Evolutionary conservation across 257 asterid genomes (phyloP).

Genomic region (Mentha longifolia): DNA sequence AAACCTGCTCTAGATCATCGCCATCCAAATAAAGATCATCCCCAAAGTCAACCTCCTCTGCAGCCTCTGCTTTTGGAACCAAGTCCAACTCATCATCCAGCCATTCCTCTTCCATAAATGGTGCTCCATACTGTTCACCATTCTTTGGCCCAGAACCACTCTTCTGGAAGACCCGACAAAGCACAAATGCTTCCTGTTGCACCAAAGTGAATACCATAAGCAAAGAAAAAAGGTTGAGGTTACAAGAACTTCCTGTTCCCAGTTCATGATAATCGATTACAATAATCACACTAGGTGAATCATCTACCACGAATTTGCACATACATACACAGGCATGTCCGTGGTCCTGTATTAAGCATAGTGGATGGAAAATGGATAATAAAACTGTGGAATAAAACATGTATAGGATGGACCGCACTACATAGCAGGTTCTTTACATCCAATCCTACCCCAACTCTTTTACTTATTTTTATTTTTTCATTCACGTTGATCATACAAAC

Average conservation of each 20-base stretch:
- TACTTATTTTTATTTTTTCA: not conserved
- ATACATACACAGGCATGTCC: not conserved
- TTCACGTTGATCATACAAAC: not conserved
- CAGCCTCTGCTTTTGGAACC: slow-evolving; percentile 53
- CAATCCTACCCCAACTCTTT: not conserved
- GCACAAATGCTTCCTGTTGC: slow-evolving; percentile 75
- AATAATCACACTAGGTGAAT: not conserved
- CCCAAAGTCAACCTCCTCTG: slow-evolving; percentile 61
- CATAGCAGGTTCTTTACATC: slow-evolving; percentile 1
- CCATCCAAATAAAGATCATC: slow-evolving; percentile 69
- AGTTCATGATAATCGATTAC: not conserved
- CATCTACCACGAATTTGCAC: not conserved
- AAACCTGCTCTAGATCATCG: slow-evolving; percentile 80
- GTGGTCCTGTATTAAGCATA: not conserved
- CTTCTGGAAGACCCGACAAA: slow-evolving; percentile 92
- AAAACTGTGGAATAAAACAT: not conserved
- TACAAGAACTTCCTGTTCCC: slow-evolving; percentile 5
- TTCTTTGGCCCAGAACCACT: slow-evolving; percentile 98
- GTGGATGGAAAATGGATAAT: not conserved
- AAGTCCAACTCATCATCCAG: slow-evolving; percentile 62
- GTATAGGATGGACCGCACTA: not conserved
- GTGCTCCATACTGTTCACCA: slow-evolving; percentile 97
- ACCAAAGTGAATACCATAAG: slow-evolving; percentile 29
- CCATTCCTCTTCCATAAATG: slow-evolving; percentile 91
- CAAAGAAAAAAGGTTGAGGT: slow-evolving; percentile 18